phyloP scores from a whole-genome alignment of 2,329 filamentous ascomycete species.

The Aureobasidium sp. region DNA sequence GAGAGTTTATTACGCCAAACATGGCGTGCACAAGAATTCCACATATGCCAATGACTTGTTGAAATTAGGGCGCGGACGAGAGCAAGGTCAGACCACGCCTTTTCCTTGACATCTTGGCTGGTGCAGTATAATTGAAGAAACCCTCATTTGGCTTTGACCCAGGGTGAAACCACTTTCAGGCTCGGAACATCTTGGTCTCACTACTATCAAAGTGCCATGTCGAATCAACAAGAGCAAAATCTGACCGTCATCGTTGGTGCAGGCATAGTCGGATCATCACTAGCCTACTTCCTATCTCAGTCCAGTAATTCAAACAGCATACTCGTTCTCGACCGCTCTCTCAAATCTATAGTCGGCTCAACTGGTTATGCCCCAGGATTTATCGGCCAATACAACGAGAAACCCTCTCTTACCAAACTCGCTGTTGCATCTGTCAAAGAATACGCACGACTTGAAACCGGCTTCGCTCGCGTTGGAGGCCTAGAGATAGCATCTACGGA shows the following conservation, averaged over 20 bases:
- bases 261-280: conserved; percentile 32
- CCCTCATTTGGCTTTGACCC: too few species aligned
- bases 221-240: background rate
- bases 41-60: background rate
- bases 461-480: conserved; percentile 13
- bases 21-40: too few species aligned
- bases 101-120: too few species aligned
- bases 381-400: conserved; percentile 32
- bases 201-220: background rate
- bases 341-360: conserved; percentile 26
- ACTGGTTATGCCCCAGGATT: conserved; percentile 32
- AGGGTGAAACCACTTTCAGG: too few species aligned
- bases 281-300: conserved; percentile 29
- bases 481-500: conserved; percentile 14
- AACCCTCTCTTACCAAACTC: conserved; percentile 26
- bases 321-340: conserved; percentile 21
- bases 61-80: background rate
- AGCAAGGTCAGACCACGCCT: too few species aligned
- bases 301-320: conserved; percentile 17
- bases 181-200: too few species aligned
- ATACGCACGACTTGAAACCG: conserved; percentile 1
- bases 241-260: conserved; percentile 22
- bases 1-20: too few species aligned
- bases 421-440: conserved; percentile 23
- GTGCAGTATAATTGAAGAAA: too few species aligned